Conservation (phyloP, 2,329 filamentous ascomycete genomes). For the Neonectria punicea region DNA sequence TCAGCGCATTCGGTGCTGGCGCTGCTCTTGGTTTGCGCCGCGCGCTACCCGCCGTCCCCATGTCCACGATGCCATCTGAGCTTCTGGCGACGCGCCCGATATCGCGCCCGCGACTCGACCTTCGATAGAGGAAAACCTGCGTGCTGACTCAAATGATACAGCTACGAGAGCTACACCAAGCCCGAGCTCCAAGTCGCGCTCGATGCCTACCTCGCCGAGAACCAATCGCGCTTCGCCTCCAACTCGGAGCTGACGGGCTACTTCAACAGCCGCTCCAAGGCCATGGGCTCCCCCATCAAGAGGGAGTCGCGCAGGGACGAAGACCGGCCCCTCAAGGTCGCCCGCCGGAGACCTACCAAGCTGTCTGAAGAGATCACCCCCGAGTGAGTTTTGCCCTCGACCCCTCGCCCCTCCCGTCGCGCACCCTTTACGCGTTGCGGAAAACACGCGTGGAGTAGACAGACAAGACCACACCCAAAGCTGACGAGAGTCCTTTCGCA, state of each 20-base stretch:
- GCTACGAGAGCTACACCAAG: conserved; percentile 79
- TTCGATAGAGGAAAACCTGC: conserved; percentile 6
- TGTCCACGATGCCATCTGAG: conserved; percentile 22
- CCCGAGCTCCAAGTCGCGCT: conserved; percentile 80
- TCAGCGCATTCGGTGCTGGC: conserved; percentile 20
- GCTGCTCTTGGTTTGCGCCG: conserved; percentile 32
- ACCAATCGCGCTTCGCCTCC: conserved; percentile 71
- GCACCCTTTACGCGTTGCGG: conserved; percentile 20
- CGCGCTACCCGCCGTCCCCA: conserved; percentile 3
- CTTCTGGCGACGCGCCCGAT: conserved; percentile 32
- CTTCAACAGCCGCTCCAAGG: conserved; percentile 74
- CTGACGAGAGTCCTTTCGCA: conserved; percentile 27
- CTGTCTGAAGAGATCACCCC: conserved; percentile 56
- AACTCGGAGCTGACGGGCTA: conserved; percentile 76
- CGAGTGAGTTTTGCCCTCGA: conserved; percentile 52
- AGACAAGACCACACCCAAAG: conserved; percentile 12
- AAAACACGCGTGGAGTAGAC: conserved; percentile 18
- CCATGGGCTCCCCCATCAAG: conserved; percentile 70
- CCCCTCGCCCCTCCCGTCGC: conserved; percentile 20
- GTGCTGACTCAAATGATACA: conserved; percentile 49
- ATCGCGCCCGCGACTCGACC: conserved; percentile 16
- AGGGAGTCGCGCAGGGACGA: conserved; percentile 55
- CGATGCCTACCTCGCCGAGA: conserved; percentile 76
- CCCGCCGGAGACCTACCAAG: conserved; percentile 59
- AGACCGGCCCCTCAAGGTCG: conserved; percentile 55